Evolutionary conservation across 1,284 basidiomycete species (phyloP), one percentile per base, ranked within the genome.

Genomic region (Moesziomyces sp.): DNA sequence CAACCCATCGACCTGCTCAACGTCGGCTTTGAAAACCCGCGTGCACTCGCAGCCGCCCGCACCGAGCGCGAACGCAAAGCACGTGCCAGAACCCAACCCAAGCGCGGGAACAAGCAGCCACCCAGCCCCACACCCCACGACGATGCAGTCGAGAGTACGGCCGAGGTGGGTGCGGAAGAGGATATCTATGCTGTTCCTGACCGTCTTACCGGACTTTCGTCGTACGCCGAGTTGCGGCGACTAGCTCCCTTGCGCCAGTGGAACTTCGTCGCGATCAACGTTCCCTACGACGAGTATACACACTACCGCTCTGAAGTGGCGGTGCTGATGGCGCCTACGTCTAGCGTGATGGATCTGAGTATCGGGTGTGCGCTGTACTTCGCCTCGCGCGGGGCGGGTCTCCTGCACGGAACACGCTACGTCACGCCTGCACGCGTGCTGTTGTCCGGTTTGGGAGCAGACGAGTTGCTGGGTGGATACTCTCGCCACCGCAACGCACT

Each of bases 401-500:
- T 13, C 18, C 21, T 64, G 9, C 30, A 5, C 24, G 9, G n/a
- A 0, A 46, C 24, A 4, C 23, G 59, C 8, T 96, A 97, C 83
- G 87, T 85, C 0, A 93, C 92, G 60, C 84, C 87, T 3, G 93
- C 96, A 0, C 89, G 90, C 45, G 94, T 98, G 0, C 87, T 97
- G 18, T 85, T 99, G 23, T 96, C 91, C 63, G 97, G 97, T 0
- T 86, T 99, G 2, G 97, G 97, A 0, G 93, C 97, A 0, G 96
- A 99, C 83, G 96, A 99, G 84, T 87, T 97, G 28, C 87, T 99
- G 0, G 97, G 93, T 1, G 97, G 97, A 0, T 99, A 99, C 84
- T 89, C 92, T 0, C 88, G 97, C 50, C 94, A 98, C 86, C 89
- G 93, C 14, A 89, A 90, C 11, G 92, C 91, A 0, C 98, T 89